These are phyloP conservation scores for Phylloporus sp. DNA, from an alignment of 768 basidiomycete genomes.

Conservation along the genomic window DNA sequence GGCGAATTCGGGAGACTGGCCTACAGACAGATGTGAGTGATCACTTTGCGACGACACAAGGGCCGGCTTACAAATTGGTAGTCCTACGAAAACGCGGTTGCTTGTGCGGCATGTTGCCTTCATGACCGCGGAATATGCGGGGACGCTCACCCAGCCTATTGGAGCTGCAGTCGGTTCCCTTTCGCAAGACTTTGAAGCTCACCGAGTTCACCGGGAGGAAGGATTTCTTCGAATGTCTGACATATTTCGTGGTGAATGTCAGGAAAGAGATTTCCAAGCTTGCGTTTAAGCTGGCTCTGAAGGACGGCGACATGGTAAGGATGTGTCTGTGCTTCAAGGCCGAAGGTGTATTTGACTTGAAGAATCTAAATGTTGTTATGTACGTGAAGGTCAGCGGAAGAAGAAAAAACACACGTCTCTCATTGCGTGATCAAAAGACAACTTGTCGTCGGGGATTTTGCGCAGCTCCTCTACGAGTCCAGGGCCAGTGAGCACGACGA, in stretches of 20 bases:
- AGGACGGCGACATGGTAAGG: conserved; percentile 35
- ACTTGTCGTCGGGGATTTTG: conserved; percentile 41
- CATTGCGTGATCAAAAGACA: conserved; percentile 39
- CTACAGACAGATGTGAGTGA: conserved; percentile 21
- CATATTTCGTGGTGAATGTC: conserved; percentile 32
- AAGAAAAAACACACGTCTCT: conserved; percentile 32
- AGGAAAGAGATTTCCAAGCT: conserved; percentile 31
- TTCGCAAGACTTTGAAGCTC: conserved; percentile 10
- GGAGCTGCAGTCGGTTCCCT: conserved; percentile 2
- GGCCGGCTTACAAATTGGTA: conserved; percentile 31
- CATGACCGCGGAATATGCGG: conserved; percentile 26
- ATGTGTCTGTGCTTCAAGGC: conserved; percentile 29
- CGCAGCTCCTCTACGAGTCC: conserved; percentile 48
- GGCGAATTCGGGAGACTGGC: conserved; percentile 34
- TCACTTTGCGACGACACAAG: neutral
- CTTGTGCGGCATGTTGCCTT: conserved; percentile 34
- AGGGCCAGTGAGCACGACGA: conserved; percentile 39
- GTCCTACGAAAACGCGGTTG: conserved; percentile 40
- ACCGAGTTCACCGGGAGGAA: conserved; percentile 22
- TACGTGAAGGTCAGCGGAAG: conserved; percentile 8
- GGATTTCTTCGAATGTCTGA: conserved; percentile 26
- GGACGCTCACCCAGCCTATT: conserved; percentile 30
- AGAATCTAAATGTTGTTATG: conserved; percentile 29
- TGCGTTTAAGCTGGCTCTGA: conserved; percentile 31
- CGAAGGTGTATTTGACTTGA: conserved; percentile 36